Base-by-base conservation (phyloP, 176 grass and related monocot species). In the Dendrocalamus sinicus region DNA sequence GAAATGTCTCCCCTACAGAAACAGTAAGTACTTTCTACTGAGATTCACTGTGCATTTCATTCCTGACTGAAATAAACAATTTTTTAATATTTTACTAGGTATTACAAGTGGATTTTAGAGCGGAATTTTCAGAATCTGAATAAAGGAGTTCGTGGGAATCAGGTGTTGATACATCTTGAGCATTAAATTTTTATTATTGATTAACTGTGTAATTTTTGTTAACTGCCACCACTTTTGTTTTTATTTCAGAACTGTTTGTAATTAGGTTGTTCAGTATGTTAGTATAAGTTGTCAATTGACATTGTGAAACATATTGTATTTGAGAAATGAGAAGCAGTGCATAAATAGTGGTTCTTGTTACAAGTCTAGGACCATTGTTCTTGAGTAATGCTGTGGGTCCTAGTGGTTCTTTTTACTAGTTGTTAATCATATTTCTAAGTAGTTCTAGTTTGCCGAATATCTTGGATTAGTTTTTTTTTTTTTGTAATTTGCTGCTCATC, bases 31-130 rank as follows among this genome's bases (percentile, higher is more conserved):
- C 41, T 70, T 63, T 41, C 13, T 39, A 52, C 46, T 82, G 54
- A 57, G 65, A 15, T 19, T 86, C 22, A 46, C 8, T 20, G 51
- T 43, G 5, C 69, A 68, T 81, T 80, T 44, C 26, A 72, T 62
- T 54, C 46, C 79, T 46, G 48, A 8, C 61, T 48, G n/a, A 48
- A 58, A 68, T 41, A 78, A 73, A 78, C 73, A 4, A 41, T 44
- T 47, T 79, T 79, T 67, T 63, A 52, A 52, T 79, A 32, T 76
- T 80, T 70, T 86, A 9, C 17, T 88, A 98, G 96, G 83, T 99
- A 99, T 76, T 99, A 99, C 90, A 99, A 96, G 75, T 99, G 96
- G 96, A 99, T 99, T 92, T 88, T 99, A 74, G 96, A 99, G 86
- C 91, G 96, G 7, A 99, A 96, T 92, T 99, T 99, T 85, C 96